Conservation (phyloP, 495 filamentous ascomycete species). For the Acidomyces sp. region DNA sequence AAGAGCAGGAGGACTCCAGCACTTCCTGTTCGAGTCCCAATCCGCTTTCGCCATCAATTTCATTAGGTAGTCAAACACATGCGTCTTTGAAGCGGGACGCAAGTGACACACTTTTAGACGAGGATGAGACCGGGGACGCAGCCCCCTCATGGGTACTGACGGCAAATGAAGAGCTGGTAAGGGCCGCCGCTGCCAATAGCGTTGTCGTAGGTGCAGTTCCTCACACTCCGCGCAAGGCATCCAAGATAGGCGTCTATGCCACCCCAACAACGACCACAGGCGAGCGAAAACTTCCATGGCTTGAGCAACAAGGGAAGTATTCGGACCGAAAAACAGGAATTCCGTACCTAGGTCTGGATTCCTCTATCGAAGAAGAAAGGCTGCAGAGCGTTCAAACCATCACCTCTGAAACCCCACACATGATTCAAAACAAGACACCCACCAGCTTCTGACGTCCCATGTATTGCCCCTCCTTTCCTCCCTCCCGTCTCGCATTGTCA, state of each 20-base stretch:
- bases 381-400: conserved; percentile 14
- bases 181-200: conserved; percentile 19
- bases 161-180: conserved; percentile 12
- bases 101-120: conserved; percentile 4
- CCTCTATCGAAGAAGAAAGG: too few species aligned
- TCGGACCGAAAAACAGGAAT: too few species aligned
- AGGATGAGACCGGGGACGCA: conserved; percentile 15
- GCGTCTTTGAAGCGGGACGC: conserved; percentile 10
- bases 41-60: conserved; percentile 1
- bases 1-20: conserved; percentile 3
- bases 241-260: conserved; percentile 32
- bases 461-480: background rate
- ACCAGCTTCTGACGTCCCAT: background rate
- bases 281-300: conserved; percentile 35
- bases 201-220: too few species aligned
- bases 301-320: too few species aligned
- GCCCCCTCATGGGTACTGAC: conserved; percentile 15
- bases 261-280: conserved; percentile 32
- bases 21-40: conserved; percentile 8
- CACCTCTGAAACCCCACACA: background rate
- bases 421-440: background rate
- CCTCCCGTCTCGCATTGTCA: conserved; percentile 6
- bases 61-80: background rate
- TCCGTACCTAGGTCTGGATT: too few species aligned
- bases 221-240: conserved; percentile 37